These are phyloP conservation scores for Actinomucor elegans DNA, from an alignment of 371 early-diverging fungal species.

Conservation along the genomic window DNA sequence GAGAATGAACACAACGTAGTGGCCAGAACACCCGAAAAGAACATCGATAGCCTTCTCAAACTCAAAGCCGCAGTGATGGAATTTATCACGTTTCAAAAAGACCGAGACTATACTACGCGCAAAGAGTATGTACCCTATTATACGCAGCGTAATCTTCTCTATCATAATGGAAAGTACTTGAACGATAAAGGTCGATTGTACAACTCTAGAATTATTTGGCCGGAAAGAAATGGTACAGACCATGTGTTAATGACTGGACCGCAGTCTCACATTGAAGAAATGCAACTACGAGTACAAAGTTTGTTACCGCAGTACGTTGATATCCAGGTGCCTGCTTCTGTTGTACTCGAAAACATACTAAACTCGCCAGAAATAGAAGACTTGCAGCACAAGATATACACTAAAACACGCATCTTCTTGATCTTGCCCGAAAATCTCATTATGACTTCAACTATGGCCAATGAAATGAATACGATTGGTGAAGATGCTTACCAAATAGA, in stretches of 20 bases:
- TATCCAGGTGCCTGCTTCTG: constrained; percentile 24
- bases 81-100: constrained; percentile 51
- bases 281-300: constrained; percentile 20
- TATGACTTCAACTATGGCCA: background rate
- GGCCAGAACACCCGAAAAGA: constrained; percentile 85
- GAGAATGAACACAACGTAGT: constrained; percentile 86
- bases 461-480: background rate
- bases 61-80: constrained; percentile 76
- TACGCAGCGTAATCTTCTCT: constrained; percentile 14
- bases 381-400: constrained; percentile 5
- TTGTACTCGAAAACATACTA: constrained; percentile 20
- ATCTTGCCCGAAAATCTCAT: constrained; percentile 16
- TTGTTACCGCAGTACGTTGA: constrained; percentile 18
- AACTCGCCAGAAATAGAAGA: constrained; percentile 21
- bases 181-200: constrained; percentile 24
- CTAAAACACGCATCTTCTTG: constrained; percentile 15
- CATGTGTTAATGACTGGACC: constrained; percentile 24
- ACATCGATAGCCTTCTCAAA: constrained; percentile 65
- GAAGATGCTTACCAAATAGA: background rate
- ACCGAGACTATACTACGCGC: constrained; percentile 19
- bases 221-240: constrained; percentile 25
- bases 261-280: constrained; percentile 24
- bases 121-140: constrained; percentile 14
- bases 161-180: constrained; percentile 20
- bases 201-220: constrained; percentile 25